Base-by-base conservation (phyloP, 768 basidiomycete species). In the Tricholomella constricta region DNA sequence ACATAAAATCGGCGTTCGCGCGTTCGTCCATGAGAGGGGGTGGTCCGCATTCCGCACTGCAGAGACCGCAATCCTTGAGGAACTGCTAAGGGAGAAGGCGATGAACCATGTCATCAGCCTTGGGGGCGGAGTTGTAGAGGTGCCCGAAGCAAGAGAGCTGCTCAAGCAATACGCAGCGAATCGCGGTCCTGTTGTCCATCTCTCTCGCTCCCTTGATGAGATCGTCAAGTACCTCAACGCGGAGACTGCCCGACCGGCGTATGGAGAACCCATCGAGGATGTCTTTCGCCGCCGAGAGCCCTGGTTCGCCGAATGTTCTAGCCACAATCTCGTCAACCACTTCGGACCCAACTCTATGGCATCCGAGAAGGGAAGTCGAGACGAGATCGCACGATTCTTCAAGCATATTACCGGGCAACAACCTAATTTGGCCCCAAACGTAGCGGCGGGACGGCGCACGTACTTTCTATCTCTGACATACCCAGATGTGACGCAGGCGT, bases 51-150 rank as follows among this genome's bases (percentile, higher is more conserved):
- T 99, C 83, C 87, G 97, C 15, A 76, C 71, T 14, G 88, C 86
- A 1, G 97, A 99, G 70, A 73, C 81, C 0, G 79, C 75, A 8
- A 77, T 88, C 46, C 77, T 98, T 10, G 70, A 80, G 26, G 83
- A 90, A 35, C 76, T 97, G 35, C 75, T 96, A 15, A 73, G 76
- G 11, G 76, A 82, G 46, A 72, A 78, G 36, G 72, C 78, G 4
- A 78, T 78, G 15, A 73, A 77, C 0, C 85, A 93, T 68, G 78
- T 98, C 48, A 82, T 98, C 67, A 93, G 90, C 58, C 84, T 97
- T 17, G 96, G 97, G 3, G 97, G 97, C 3, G 96, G 96, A 0
- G 85, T 98, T 52, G 92, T 98, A 26, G 96, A 99, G 71, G 90
- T 85, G 0, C 78, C 85, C 1, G 79, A 76, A 36, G 89, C 92